Percentiles rank a stretch among this genome's conserved stretches.
Conservation (phyloP, 805 yeast species). For the Jamesozyma lodderae region DNA sequence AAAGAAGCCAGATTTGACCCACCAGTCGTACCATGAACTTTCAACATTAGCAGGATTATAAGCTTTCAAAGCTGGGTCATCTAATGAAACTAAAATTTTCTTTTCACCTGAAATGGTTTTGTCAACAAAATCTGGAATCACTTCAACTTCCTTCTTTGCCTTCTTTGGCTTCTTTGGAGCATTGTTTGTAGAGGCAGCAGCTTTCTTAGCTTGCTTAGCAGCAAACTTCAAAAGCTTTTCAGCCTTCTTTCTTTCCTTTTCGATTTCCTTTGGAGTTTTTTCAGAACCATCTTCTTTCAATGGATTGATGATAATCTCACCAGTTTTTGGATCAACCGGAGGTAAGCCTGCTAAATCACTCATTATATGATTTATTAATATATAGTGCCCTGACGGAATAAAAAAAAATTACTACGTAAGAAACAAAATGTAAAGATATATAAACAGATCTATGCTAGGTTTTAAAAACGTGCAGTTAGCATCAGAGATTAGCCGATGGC, state of each 20-base stretch:
- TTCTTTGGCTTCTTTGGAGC: constrained; percentile 46
- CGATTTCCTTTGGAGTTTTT: constrained; percentile 72
- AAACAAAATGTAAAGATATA: no score
- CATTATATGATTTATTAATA: constrained; percentile 11
- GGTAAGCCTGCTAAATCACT: constrained; percentile 28
- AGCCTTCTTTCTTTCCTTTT: constrained; percentile 81
- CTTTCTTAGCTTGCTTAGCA: constrained; percentile 63
- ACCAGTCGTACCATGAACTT: constrained; percentile 96
- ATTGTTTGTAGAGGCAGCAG: constrained; percentile 40
- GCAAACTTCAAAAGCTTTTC: constrained; percentile 80
- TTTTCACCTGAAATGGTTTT: constrained; percentile 82
- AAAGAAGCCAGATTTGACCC: constrained; percentile 82
- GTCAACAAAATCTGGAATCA: constrained; percentile 80
- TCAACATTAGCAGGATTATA: constrained; percentile 90
- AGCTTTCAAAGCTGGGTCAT: constrained; percentile 88
- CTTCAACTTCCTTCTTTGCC: constrained; percentile 59
- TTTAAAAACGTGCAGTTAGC: no score
- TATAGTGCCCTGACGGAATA: background rate
- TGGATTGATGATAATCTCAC: constrained; percentile 31
- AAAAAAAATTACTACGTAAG: background rate
- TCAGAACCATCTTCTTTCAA: constrained; percentile 37
- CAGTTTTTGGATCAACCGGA: constrained; percentile 31
- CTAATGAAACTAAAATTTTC: constrained; percentile 76
- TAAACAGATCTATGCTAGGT: no score
- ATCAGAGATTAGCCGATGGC: no score